phyloP scores from a whole-genome alignment of 2,329 filamentous ascomycete species.

The Ophiocordyceps unilateralis region DNA sequence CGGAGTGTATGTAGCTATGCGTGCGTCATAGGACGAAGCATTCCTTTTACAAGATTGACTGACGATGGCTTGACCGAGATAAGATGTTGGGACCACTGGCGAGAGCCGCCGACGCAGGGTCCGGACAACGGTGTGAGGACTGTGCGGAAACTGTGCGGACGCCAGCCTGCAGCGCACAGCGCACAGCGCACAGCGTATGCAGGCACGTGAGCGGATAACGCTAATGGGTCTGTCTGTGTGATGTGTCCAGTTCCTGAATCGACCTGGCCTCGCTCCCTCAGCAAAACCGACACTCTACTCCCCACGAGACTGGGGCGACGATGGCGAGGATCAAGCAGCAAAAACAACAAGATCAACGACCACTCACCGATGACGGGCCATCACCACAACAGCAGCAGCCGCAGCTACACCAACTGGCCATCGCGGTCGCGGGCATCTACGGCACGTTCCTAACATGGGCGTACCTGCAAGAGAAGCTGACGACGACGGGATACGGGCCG shows the following conservation, averaged over 20 bases:
- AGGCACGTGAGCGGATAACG: neutral
- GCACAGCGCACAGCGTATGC: neutral
- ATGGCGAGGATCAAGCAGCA: neutral
- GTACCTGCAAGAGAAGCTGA: constrained; percentile 91
- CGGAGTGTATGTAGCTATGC: constrained; percentile 10
- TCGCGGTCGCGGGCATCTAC: constrained; percentile 92
- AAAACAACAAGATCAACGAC: neutral
- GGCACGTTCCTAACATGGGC: constrained; percentile 94
- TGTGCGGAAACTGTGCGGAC: neutral
- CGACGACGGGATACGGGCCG: constrained; percentile 71
- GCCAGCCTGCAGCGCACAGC: no score
- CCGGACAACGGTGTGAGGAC: neutral
- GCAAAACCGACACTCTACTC: no score
- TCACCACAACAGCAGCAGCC: neutral
- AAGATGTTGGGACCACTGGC: no score
- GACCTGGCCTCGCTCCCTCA: neutral
- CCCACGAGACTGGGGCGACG: no score
- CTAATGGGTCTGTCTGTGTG: no score
- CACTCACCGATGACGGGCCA: neutral
- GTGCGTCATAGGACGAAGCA: constrained; percentile 6
- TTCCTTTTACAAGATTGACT: no score
- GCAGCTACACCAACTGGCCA: constrained; percentile 49
- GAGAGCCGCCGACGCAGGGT: neutral
- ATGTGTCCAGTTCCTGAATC: neutral
- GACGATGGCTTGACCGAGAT: no score